A percentile compares a stretch with the other conserved stretches of the same genome.
phyloP scores from a whole-genome alignment of 192 early-diverging fungal species.

The Powellomyces hirtus region DNA sequence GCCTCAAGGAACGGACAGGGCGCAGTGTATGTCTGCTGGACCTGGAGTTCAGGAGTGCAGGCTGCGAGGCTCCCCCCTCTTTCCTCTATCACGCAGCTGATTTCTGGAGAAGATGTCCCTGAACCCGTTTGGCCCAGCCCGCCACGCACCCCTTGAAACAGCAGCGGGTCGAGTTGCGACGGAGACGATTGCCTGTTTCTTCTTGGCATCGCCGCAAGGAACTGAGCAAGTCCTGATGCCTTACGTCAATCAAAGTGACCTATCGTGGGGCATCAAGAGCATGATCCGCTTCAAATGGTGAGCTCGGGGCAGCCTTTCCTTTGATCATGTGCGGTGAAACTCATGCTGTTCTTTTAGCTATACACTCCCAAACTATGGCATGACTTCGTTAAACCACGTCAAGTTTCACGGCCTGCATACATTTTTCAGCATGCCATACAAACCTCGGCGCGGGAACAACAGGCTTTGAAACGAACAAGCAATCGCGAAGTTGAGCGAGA shows the following conservation, averaged over 20 bases:
- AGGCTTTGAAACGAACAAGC: constrained; percentile 11
- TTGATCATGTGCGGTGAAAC: neutral
- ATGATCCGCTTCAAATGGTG: constrained; percentile 19
- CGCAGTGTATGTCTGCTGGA: too few relatives aligned
- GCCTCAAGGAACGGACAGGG: too few relatives aligned
- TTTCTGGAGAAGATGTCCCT: too few relatives aligned
- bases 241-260: constrained; percentile 4
- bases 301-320: neutral
- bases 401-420: constrained; percentile 12
- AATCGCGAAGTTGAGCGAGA: constrained; percentile 7
- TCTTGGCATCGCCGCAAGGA: too few relatives aligned
- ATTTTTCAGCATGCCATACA: constrained; percentile 8
- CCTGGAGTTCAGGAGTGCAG: too few relatives aligned
- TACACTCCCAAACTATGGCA: constrained; percentile 5
- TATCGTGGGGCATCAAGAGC: constrained; percentile 3
- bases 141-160: too few relatives aligned
- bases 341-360: neutral
- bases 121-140: too few relatives aligned
- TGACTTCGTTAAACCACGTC: constrained; percentile 12
- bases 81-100: too few relatives aligned
- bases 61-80: too few relatives aligned
- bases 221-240: too few relatives aligned
- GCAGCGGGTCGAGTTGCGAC: too few relatives aligned
- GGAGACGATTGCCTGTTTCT: too few relatives aligned
- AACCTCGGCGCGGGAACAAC: constrained; percentile 4